phyloP scores from a whole-genome alignment of 75 land plant species.

The Picea glauca region DNA sequence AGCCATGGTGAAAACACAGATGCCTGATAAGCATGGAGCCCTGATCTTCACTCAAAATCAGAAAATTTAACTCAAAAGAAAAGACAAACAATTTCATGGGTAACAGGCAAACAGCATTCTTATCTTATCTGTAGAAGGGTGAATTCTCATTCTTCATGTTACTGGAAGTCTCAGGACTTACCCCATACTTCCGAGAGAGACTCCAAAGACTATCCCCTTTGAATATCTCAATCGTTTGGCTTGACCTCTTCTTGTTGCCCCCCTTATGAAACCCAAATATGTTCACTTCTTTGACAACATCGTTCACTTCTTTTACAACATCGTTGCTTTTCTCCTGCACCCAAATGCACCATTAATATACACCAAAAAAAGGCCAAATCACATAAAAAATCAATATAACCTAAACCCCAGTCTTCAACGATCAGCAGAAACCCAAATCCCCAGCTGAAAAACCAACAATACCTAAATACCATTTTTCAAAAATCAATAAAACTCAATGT shows the following conservation, averaged over 20 bases:
- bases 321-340: background rate
- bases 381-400: too few species aligned
- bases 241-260: background rate
- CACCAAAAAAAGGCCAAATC: too few species aligned
- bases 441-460: background rate
- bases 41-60: too few species aligned
- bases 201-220: slow-evolving; percentile 24
- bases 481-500: background rate
- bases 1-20: too few species aligned
- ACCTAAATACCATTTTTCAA: background rate
- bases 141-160: background rate
- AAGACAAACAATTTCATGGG: background rate
- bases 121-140: background rate
- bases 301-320: background rate
- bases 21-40: too few species aligned
- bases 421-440: background rate
- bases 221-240: slow-evolving; percentile 8
- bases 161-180: background rate
- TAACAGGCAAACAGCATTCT: background rate
- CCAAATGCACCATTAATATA: background rate
- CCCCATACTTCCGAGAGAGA: slow-evolving; percentile 21
- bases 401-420: background rate
- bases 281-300: background rate
- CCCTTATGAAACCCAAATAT: slow-evolving; percentile 1
- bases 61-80: background rate